Base-by-base conservation (phyloP, 2,329 filamentous ascomycete species). In the Hysterium pulicare region DNA sequence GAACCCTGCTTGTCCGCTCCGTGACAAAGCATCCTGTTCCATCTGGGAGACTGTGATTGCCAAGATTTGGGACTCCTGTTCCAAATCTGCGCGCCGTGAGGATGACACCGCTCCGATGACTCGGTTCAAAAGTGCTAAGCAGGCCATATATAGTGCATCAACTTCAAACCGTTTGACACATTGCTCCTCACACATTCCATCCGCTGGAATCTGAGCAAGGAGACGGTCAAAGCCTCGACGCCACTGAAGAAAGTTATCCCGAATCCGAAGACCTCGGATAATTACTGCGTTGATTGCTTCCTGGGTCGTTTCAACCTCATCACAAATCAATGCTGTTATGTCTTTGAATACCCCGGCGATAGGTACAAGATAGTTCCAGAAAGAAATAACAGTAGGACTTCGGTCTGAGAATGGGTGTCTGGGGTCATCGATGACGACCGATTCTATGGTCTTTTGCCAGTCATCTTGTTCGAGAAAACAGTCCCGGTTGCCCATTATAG, bases 51-150 rank as follows among this genome's bases (percentile, higher is more conserved):
- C 35, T 15, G 16, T 21, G 3, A 13, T 23, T 2, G 35, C 35
- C 13, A 38, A 26, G 9, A 11, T n/a, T 5, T 38, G 35, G 6
- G 20, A 23, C 21, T 38, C 35, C 5, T 6, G 6, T 38, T 38
- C 35, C 19, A 38, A 24, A 5, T 38, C 35, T 6, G 22, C 16
- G 5, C 35, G 35, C 11, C 4, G 20, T 2, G 35, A 38, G 6
- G 35, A 24, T n/a, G 5, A 10, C 8, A 38, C n/a, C 2, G 35
- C 35, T 38, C 35, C 35, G 16, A 38, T 38, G 35, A 38, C 21
- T 15, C 35, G 35, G 21, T 26, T 38, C 35, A 26, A 10, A 5
- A 38, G 21, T 4, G 35, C 35, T 4, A 24, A 15, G 11, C 20
- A 22, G 13, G 35, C 24, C 9, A 26, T 20, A 26, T 16, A 38